These are phyloP conservation scores for Stylosanthes scabra DNA, from an alignment of 331 rosid species.

Conservation along the genomic window DNA sequence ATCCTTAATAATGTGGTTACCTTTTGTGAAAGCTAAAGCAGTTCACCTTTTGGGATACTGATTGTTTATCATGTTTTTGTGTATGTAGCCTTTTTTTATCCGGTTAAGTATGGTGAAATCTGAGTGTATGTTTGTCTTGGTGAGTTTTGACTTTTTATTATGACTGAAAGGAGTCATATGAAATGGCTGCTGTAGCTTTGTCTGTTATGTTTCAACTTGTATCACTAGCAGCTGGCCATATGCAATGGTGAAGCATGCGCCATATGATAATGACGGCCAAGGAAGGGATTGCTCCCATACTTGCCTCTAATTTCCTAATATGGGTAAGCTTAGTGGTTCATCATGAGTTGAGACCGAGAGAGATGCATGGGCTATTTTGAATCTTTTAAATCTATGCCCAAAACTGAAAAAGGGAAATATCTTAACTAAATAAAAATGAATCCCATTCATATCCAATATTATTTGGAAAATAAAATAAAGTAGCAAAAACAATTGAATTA, in stretches of 20 bases:
- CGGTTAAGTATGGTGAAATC: not conserved
- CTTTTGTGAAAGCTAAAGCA: not conserved
- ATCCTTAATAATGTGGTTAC: not conserved
- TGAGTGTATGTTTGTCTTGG: too few relatives aligned
- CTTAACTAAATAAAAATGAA: too few relatives aligned
- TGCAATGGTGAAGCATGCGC: not conserved
- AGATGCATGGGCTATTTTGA: not conserved
- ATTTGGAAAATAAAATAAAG: not conserved
- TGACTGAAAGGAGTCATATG: too few relatives aligned
- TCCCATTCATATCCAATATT: not conserved
- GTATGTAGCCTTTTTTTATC: not conserved
- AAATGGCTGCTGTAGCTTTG: not conserved
- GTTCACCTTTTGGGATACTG: not conserved
- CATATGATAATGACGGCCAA: not conserved
- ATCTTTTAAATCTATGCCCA: not conserved
- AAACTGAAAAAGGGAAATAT: not conserved
- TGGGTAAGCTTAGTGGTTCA: too few relatives aligned
- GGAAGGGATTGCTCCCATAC: conserved; percentile 3
- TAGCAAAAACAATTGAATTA: not conserved
- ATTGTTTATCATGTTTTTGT: not conserved
- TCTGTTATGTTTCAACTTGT: not conserved
- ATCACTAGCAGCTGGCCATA: not conserved
- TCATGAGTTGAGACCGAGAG: not conserved
- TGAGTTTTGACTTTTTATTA: too few relatives aligned
- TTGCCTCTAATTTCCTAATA: too few relatives aligned